phyloP scores from a whole-genome alignment of 345 rosid species.

The Lagerstroemia speciosa region DNA sequence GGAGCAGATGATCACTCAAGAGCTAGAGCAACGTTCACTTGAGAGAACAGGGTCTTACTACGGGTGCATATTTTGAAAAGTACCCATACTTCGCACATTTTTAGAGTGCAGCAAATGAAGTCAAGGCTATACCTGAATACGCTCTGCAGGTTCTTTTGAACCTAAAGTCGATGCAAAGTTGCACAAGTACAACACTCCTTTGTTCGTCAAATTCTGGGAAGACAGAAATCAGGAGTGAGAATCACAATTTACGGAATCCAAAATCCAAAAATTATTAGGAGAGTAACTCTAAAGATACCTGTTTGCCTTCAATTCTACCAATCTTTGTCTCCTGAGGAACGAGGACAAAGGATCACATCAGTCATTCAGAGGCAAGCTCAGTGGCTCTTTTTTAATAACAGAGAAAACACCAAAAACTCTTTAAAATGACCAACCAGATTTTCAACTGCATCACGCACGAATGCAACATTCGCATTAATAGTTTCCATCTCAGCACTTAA shows the following conservation, averaged over 20 bases:
- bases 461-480: conserved; percentile 38
- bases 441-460: conserved; percentile 61
- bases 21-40: not conserved
- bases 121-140: not conserved
- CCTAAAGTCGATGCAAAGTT: conserved; percentile 3
- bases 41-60: not conserved
- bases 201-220: not conserved
- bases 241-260: not conserved
- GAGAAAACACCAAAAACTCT: conserved; percentile 1
- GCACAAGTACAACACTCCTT: conserved; percentile 6
- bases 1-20: not conserved
- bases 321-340: conserved; percentile 6
- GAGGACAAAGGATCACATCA: not conserved
- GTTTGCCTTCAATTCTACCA: conserved; percentile 15
- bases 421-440: conserved; percentile 43
- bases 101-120: not conserved
- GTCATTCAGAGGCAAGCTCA: conserved; percentile 1
- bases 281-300: not conserved
- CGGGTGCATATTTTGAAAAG: too few species aligned
- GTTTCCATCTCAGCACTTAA: conserved; percentile 36
- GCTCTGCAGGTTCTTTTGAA: not conserved
- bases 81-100: too few species aligned
- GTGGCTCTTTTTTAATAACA: not conserved
- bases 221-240: not conserved
- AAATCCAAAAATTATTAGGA: not conserved